phyloP scores from a whole-genome alignment of 2,329 filamentous ascomycete genomes.

The Calonectria pteridis region DNA sequence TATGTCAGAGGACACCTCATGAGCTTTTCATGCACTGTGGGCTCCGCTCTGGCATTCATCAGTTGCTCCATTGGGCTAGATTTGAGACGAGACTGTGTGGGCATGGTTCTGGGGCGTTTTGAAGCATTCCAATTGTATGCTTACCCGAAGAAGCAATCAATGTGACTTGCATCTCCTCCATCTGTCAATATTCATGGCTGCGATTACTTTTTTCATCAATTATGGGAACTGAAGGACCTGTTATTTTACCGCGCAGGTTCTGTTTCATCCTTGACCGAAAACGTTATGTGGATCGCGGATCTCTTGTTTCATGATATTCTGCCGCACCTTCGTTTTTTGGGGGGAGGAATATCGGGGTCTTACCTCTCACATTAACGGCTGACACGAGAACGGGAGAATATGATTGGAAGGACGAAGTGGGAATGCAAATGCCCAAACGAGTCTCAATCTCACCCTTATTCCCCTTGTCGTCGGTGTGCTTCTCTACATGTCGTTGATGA shows the following conservation, averaged over 20 bases:
- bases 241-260: background rate
- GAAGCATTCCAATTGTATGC: background rate
- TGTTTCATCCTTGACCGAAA: constrained; percentile 8
- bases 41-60: background rate
- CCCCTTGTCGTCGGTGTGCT: background rate
- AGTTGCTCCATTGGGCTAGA: background rate
- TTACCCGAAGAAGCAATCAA: background rate
- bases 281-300: background rate
- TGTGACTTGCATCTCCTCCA: background rate
- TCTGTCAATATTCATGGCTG: background rate
- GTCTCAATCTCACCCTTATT: background rate
- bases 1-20: background rate
- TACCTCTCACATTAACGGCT: background rate
- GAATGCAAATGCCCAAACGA: background rate
- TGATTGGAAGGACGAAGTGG: background rate
- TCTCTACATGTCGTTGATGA: background rate
- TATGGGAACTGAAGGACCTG: background rate
- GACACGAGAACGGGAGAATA: background rate
- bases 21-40: background rate
- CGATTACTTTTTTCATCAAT: background rate
- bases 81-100: background rate
- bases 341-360: background rate
- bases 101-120: background rate
- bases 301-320: constrained; percentile 1
- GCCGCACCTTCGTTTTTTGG: constrained; percentile 3